Percentiles rank a stretch among this genome's conserved stretches.
phyloP scores from a whole-genome alignment of 2,329 filamentous ascomycete species.

The Colletotrichum sp. region DNA sequence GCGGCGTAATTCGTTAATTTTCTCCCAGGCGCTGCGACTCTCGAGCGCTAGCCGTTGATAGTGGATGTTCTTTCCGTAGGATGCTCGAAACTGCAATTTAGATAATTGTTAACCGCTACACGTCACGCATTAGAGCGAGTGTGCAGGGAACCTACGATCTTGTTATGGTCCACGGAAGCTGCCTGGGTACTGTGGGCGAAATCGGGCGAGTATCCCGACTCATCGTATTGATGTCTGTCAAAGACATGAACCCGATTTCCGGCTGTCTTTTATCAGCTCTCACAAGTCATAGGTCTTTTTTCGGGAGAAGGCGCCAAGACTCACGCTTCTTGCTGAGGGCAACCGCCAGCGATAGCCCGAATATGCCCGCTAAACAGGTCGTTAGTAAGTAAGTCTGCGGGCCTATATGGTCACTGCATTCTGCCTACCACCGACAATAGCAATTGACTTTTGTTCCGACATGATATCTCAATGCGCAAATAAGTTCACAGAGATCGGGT shows the following conservation, averaged over 20 bases:
- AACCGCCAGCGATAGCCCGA: slow-evolving; percentile 28
- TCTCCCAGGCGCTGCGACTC: slow-evolving; percentile 26
- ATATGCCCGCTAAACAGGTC: slow-evolving; percentile 24
- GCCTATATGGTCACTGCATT: neutral
- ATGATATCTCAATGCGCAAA: neutral
- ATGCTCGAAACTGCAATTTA: slow-evolving; percentile 26
- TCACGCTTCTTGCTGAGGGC: slow-evolving; percentile 25
- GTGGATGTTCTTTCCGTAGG: slow-evolving; percentile 27
- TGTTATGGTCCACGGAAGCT: slow-evolving; percentile 30
- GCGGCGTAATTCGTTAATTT: slow-evolving; percentile 12
- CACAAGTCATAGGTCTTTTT: neutral
- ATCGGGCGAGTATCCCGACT: slow-evolving; percentile 24
- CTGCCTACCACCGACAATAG: neutral
- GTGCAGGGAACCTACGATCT: slow-evolving; percentile 22
- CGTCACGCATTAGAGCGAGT: neutral
- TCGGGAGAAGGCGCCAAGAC: neutral
- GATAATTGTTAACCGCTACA: neutral
- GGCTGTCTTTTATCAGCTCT: neutral
- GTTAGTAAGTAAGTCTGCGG: neutral
- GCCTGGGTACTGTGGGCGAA: slow-evolving; percentile 20
- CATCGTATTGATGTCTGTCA: slow-evolving; percentile 24
- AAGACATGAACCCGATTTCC: slow-evolving; percentile 24
- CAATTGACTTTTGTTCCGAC: neutral
- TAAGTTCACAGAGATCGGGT: neutral
- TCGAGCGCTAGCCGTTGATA: slow-evolving; percentile 29